Conservation (phyloP, 805 yeast species). For the Metschnikowia cubensis region DNA sequence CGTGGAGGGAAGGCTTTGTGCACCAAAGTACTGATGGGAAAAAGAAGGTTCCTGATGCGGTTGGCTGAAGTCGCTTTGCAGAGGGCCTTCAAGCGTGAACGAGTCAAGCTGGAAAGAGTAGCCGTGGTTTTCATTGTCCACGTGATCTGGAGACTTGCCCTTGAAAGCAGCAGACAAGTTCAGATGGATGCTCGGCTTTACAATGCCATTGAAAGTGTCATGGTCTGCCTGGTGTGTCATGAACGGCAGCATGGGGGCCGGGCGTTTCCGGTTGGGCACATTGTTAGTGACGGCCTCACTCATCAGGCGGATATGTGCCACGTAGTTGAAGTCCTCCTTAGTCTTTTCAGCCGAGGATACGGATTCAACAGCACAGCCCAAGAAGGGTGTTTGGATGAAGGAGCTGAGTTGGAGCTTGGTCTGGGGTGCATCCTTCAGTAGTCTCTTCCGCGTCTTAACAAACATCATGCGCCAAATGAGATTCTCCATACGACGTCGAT, state of each 20-base stretch:
- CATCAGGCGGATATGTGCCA: slow-evolving; percentile 58
- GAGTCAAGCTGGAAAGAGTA: slow-evolving; percentile 43
- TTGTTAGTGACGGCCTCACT: slow-evolving; percentile 38
- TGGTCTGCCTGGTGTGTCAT: slow-evolving; percentile 6
- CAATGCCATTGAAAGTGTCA: slow-evolving; percentile 2
- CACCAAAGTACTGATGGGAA: not conserved
- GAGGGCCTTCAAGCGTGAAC: slow-evolving; percentile 45
- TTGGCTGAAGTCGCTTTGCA: not conserved
- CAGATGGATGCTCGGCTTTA: slow-evolving; percentile 11
- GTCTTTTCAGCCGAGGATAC: slow-evolving; percentile 34
- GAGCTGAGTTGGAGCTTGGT: slow-evolving; percentile 8
- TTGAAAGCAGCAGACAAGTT: slow-evolving; percentile 20
- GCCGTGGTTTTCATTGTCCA: slow-evolving; percentile 8
- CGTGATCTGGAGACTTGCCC: slow-evolving; percentile 1
- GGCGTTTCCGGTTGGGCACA: slow-evolving; percentile 15
- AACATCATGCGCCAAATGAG: slow-evolving; percentile 86
- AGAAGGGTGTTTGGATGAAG: slow-evolving; percentile 8
- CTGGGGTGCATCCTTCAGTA: not conserved
- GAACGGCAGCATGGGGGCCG: slow-evolving; percentile 20
- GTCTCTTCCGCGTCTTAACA: slow-evolving; percentile 25
- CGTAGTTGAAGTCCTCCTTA: slow-evolving; percentile 57
- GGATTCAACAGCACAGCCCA: slow-evolving; percentile 5
- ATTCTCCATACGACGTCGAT: slow-evolving; percentile 74
- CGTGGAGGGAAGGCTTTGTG: slow-evolving; percentile 2
- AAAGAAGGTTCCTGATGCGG: not conserved